These are phyloP conservation scores for Aeminium ludgeri DNA, from an alignment of 495 filamentous ascomycete genomes.

Conservation along the genomic window DNA sequence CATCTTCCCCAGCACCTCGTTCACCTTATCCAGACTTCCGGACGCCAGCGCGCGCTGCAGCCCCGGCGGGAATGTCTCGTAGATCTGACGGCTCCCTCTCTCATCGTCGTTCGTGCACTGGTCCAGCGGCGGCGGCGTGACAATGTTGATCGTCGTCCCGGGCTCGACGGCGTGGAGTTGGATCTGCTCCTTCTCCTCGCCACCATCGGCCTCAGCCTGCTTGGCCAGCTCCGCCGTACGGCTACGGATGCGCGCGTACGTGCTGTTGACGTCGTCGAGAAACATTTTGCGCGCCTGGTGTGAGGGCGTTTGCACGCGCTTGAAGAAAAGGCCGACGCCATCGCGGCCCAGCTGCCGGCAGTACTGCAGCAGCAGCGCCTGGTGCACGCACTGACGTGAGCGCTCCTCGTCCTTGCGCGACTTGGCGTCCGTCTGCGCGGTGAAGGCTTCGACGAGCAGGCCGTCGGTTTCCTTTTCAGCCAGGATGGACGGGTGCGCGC, in stretches of 20 bases:
- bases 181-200: constrained; percentile 53
- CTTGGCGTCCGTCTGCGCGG: constrained; percentile 56
- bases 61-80: constrained; percentile 65
- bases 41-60: constrained; percentile 67
- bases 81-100: constrained; percentile 45
- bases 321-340: constrained; percentile 87
- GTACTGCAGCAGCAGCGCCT: constrained; percentile 83
- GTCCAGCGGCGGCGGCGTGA: constrained; percentile 33
- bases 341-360: constrained; percentile 77
- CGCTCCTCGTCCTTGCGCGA: constrained; percentile 35
- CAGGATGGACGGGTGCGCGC: constrained; percentile 55
- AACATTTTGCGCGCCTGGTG: constrained; percentile 91
- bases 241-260: constrained; percentile 62
- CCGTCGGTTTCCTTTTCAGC: constrained; percentile 83
- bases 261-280: constrained; percentile 76
- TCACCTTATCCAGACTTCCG: constrained; percentile 81
- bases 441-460: constrained; percentile 78
- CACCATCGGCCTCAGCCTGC: constrained; percentile 46
- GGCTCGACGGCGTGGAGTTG: constrained; percentile 94
- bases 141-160: constrained; percentile 82
- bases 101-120: constrained; percentile 47
- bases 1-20: constrained; percentile 90
- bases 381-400: constrained; percentile 81
- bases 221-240: constrained; percentile 63
- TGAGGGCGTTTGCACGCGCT: constrained; percentile 71